phyloP scores from a whole-genome alignment of 2,329 filamentous ascomycete species.

The Pseudogymnoascus sp. region DNA sequence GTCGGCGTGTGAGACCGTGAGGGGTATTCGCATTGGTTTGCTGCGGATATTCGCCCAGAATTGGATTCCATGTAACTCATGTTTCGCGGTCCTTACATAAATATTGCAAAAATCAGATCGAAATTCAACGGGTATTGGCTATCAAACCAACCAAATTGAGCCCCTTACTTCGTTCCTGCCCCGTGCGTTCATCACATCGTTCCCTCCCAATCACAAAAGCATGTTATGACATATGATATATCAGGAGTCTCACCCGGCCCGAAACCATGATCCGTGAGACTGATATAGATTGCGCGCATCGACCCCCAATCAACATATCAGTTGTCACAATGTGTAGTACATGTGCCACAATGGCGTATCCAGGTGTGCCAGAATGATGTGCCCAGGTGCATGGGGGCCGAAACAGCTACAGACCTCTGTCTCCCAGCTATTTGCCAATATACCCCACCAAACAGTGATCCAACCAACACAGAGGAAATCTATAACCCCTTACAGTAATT shows the following conservation, averaged over 20 bases:
- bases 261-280: background rate
- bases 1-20: background rate
- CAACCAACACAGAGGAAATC: background rate
- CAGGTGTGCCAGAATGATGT: background rate
- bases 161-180: background rate
- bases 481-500: background rate
- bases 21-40: background rate
- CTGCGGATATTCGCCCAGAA: background rate
- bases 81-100: background rate
- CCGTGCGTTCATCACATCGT: background rate
- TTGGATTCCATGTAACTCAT: background rate
- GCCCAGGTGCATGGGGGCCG: background rate
- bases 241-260: background rate
- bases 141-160: background rate
- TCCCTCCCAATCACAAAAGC: background rate
- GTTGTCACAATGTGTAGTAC: background rate
- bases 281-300: background rate
- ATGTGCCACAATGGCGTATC: background rate
- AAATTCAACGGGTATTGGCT: background rate
- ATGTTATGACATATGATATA: slow-evolving; percentile 4
- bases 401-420: background rate
- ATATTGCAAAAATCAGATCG: background rate
- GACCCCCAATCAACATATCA: background rate
- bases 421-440: background rate
- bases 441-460: background rate